phyloP scores from a whole-genome alignment of 164 flowering plant species.

The Vitis rupestris region DNA sequence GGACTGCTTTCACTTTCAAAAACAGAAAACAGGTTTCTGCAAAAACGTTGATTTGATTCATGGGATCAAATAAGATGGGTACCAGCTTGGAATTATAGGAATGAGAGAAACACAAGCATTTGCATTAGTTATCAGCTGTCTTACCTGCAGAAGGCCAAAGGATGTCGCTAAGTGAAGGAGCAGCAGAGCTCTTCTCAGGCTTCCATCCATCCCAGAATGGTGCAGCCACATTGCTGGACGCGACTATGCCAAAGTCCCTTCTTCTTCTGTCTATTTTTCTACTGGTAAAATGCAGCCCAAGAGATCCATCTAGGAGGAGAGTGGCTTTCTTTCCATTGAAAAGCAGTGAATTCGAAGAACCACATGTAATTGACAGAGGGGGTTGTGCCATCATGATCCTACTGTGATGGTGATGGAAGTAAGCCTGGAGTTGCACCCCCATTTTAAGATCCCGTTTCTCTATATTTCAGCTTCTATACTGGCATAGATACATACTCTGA shows the following conservation, averaged over 20 bases:
- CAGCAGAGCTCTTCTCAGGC: slow-evolving; percentile 48
- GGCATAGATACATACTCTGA: too few relatives aligned
- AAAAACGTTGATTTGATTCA: too few relatives aligned
- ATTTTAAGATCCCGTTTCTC: neutral
- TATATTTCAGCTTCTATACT: too few relatives aligned
- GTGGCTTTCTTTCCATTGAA: neutral
- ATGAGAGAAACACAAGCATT: too few relatives aligned
- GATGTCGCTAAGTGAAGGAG: slow-evolving; percentile 74
- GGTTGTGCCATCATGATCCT: neutral
- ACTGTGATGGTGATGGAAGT: neutral
- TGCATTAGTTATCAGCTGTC: neutral
- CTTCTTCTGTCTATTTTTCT: slow-evolving; percentile 1
- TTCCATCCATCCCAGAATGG: slow-evolving; percentile 61
- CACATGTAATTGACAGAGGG: neutral
- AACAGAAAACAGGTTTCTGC: too few relatives aligned
- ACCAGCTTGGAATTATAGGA: too few relatives aligned
- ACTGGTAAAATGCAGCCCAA: neutral
- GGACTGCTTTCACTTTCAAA: too few relatives aligned
- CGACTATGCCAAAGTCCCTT: slow-evolving; percentile 15
- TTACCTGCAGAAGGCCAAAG: slow-evolving; percentile 86
- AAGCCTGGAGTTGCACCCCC: neutral
- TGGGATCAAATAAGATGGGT: too few relatives aligned
- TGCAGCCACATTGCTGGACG: slow-evolving; percentile 36
- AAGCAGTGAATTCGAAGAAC: neutral
- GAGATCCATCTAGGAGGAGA: neutral